Conservation (phyloP, 768 basidiomycete genomes). For the Boletus rubroflammeus region DNA sequence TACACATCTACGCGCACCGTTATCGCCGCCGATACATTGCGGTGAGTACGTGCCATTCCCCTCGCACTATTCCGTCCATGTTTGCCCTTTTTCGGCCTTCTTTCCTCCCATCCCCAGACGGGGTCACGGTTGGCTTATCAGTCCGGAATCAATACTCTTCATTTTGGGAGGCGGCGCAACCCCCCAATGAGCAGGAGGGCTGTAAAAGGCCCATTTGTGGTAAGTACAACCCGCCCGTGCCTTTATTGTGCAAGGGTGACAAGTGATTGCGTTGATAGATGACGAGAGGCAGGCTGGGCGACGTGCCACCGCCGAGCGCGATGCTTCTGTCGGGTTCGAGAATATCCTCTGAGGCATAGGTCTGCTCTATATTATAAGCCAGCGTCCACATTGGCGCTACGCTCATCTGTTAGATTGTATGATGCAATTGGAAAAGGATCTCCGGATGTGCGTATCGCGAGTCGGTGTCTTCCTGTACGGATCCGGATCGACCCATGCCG, state of each 20-base stretch:
- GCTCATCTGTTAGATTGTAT: not conserved
- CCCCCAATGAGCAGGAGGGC: not conserved
- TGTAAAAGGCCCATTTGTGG: not conserved
- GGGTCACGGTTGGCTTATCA: not conserved
- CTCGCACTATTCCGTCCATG: not conserved
- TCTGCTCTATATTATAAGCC: not conserved
- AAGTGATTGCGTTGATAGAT: not conserved
- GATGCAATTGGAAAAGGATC: not conserved
- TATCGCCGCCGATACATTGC: not conserved
- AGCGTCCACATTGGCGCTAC: no score
- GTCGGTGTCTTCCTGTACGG: not conserved
- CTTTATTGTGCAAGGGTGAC: not conserved
- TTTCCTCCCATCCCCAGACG: constrained; percentile 1
- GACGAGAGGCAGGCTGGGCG: not conserved
- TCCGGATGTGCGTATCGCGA: not conserved
- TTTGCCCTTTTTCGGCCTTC: no score
- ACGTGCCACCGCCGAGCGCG: not conserved
- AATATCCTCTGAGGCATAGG: no score
- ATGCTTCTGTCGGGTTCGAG: not conserved
- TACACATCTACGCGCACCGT: not conserved
- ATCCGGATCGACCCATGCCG: not conserved
- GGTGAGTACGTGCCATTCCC: not conserved
- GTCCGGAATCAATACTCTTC: not conserved
- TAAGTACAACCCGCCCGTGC: not conserved
- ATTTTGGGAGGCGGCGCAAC: not conserved